Evolutionary conservation across 2,329 filamentous ascomycete genomes (phyloP).

Genomic region (Cladosporium sp.): DNA sequence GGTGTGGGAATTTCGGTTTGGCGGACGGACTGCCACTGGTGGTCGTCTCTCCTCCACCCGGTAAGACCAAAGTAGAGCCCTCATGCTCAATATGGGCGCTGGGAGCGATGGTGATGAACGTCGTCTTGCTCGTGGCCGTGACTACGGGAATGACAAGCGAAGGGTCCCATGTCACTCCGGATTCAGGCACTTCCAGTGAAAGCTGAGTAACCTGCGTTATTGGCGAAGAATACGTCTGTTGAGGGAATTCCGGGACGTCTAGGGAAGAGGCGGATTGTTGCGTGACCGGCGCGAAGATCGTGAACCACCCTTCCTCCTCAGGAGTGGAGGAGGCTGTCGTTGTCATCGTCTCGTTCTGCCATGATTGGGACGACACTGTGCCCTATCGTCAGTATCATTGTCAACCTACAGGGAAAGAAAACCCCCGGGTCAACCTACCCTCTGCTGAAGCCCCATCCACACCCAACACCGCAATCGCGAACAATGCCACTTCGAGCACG

Average conservation of each 20-base stretch:
- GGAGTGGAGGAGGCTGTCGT: neutral
- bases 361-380: neutral
- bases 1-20: slow-evolving; percentile 2
- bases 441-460: neutral
- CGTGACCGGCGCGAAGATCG: slow-evolving; percentile 3
- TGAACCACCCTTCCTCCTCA: neutral
- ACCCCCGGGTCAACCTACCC: neutral
- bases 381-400: neutral
- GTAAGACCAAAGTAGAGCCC: neutral
- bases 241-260: neutral
- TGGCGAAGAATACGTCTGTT: neutral
- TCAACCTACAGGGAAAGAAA: neutral
- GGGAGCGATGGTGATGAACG: neutral
- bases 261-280: neutral
- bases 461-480: neutral
- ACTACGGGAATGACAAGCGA: slow-evolving; percentile 1
- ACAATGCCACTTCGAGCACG: neutral
- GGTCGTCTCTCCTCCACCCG: neutral
- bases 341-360: slow-evolving; percentile 1
- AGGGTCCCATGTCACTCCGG: neutral
- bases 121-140: neutral
- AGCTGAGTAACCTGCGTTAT: slow-evolving; percentile 1
- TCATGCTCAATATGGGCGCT: neutral
- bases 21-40: too few relatives aligned
- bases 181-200: neutral